Evolutionary conservation across 2,329 filamentous ascomycete genomes (phyloP).

Genomic region (Colletotrichum nymphaeae): DNA sequence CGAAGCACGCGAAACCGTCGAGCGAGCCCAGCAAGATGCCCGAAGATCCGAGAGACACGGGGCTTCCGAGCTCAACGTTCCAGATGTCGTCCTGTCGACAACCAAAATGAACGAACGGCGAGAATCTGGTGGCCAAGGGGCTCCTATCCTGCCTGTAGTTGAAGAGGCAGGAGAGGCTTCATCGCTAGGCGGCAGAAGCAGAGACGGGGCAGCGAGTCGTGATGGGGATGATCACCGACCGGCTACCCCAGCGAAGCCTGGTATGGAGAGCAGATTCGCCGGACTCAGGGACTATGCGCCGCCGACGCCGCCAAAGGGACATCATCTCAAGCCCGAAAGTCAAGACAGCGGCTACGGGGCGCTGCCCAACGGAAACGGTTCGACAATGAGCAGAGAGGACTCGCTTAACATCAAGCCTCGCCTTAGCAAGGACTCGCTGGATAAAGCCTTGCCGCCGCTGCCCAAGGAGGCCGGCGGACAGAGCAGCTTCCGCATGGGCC

Average conservation of each 20-base stretch:
- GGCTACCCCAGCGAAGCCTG: slow-evolving; percentile 55
- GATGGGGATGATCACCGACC: slow-evolving; percentile 56
- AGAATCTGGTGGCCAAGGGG: slow-evolving; percentile 66
- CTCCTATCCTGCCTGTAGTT: slow-evolving; percentile 78
- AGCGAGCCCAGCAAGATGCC: slow-evolving; percentile 53
- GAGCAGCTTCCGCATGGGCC: slow-evolving; percentile 23
- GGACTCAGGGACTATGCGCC: slow-evolving; percentile 43
- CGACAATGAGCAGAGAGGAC: slow-evolving; percentile 43
- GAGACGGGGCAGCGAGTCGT: slow-evolving; percentile 63
- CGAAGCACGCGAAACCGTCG: slow-evolving; percentile 53
- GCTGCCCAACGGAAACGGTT: slow-evolving; percentile 43
- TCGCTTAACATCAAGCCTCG: slow-evolving; percentile 48
- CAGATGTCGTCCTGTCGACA: slow-evolving; percentile 68
- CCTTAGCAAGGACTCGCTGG: slow-evolving; percentile 67
- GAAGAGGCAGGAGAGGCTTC: slow-evolving; percentile 87
- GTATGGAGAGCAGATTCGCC: slow-evolving; percentile 40
- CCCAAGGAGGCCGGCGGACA: slow-evolving; percentile 47
- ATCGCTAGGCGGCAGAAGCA: slow-evolving; percentile 71
- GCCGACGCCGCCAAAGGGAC: slow-evolving; percentile 60
- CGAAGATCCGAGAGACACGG: slow-evolving; percentile 48
- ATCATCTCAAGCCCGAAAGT: slow-evolving; percentile 57
- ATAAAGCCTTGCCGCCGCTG: slow-evolving; percentile 70
- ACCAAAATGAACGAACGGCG: slow-evolving; percentile 54
- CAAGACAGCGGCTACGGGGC: slow-evolving; percentile 60
- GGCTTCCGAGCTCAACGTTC: slow-evolving; percentile 61